Evolutionary conservation across 2,329 filamentous ascomycete species (phyloP).

Genomic region (Phialemoniopsis sp.): DNA sequence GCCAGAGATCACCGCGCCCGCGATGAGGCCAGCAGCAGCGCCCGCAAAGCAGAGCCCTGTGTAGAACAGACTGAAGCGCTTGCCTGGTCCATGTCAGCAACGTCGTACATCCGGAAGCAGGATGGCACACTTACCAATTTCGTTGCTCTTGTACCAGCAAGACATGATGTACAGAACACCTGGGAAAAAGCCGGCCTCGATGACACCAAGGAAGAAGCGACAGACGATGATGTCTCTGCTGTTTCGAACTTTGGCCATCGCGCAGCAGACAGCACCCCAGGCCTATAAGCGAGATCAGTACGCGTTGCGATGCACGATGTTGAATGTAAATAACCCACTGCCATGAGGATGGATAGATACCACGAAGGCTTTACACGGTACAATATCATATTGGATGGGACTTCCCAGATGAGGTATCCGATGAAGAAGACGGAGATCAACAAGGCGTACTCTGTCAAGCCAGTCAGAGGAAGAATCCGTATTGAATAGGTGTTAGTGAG

Average conservation of each 20-base stretch:
- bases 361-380: slow-evolving; percentile 57
- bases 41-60: slow-evolving; percentile 46
- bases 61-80: slow-evolving; percentile 47
- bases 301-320: background rate
- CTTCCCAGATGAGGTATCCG: slow-evolving; percentile 59
- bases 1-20: slow-evolving; percentile 37
- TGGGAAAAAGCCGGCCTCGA: slow-evolving; percentile 57
- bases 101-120: too few relatives aligned
- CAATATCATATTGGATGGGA: slow-evolving; percentile 56
- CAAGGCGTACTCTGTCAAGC: slow-evolving; percentile 55
- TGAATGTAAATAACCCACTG: too few relatives aligned
- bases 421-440: slow-evolving; percentile 58
- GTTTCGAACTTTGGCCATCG: slow-evolving; percentile 58
- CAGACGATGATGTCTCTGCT: slow-evolving; percentile 58
- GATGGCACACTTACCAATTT: background rate
- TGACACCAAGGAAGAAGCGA: slow-evolving; percentile 62
- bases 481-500: too few relatives aligned
- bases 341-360: slow-evolving; percentile 61
- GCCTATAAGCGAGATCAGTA: slow-evolving; percentile 33
- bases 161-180: slow-evolving; percentile 1
- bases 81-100: too few relatives aligned
- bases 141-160: background rate
- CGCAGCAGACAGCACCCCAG: slow-evolving; percentile 63
- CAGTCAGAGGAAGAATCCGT: too few relatives aligned
- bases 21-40: slow-evolving; percentile 41